Evolutionary conservation across 306 rosid species (phyloP), one percentile per base, ranked within the genome.

Genomic region (Lablab purpureus): DNA sequence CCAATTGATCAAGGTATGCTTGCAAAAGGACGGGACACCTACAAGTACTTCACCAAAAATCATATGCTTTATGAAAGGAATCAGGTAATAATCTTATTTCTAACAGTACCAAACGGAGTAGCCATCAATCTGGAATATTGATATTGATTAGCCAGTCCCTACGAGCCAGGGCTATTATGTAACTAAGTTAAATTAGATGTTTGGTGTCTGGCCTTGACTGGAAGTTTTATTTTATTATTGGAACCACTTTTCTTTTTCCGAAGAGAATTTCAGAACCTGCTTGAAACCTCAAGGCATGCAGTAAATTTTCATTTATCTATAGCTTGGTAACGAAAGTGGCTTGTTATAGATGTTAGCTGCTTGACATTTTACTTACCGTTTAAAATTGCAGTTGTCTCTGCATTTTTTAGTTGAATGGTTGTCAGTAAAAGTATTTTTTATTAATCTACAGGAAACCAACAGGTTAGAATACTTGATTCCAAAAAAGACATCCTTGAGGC

Each of bases 21-120:
- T 80, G 94, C 93, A 52, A 91, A 88, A 85, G 94, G 97, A 74
- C 88, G 90, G 32, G 98, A 93, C 80, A 91, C 98, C 0, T 93
- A 93, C 70, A 93, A 93, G 78, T 88, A 91, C 85, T 87, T 93
- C 78, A 88, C 97, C 78, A 91, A 93, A 83, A 93, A 91, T 83
- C 98, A 93, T 74, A 89, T 91, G 97, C 98, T 93, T 54, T 93
- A 93, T 63, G 98, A 93, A 84, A 88, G 94, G 40, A 93, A 93
- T 86, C 97, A 93, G 98, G 98, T 88, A 81, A 88, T 36, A 66
- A 22, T 72, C 83, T 43, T 22, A 19, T 51, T 64, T 73, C 19
- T 69, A 46, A 19, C 13, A 22, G 10, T 43, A 17, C 18, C 41
- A 15, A 58, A 4, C 46, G 47, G 64, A 64, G 34, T 13, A 47